These are phyloP conservation scores for Axilococcus clingmanii DNA, from an alignment of 139 green algal species.

Conservation along the genomic window DNA sequence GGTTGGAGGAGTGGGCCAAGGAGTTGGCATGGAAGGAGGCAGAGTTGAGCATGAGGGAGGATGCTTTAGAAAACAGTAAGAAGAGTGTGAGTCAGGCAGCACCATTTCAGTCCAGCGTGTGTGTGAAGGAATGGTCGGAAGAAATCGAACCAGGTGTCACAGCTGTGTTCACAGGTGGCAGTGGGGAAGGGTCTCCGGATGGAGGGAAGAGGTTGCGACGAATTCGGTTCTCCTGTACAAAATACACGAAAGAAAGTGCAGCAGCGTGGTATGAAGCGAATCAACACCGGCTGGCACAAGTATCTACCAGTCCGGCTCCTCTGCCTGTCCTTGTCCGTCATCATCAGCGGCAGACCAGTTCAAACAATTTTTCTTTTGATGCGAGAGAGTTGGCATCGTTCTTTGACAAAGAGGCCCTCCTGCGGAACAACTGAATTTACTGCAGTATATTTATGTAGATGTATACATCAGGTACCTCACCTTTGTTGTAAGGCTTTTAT, in stretches of 20 bases:
- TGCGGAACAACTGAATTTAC: too few relatives aligned
- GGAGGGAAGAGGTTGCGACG: conserved; percentile 15
- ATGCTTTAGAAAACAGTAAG: conserved; percentile 1
- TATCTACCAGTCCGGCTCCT: too few relatives aligned
- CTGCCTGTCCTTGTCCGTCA: too few relatives aligned
- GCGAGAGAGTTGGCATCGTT: too few relatives aligned
- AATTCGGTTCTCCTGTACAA: conserved; percentile 32
- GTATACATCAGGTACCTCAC: too few relatives aligned
- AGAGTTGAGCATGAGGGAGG: conserved; percentile 18
- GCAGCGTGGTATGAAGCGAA: conserved; percentile 22
- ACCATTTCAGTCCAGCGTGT: neutral
- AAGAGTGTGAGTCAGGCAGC: neutral
- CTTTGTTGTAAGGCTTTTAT: too few relatives aligned
- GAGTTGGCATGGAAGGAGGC: conserved; percentile 14
- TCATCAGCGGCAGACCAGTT: too few relatives aligned
- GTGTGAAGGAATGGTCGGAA: conserved; percentile 19
- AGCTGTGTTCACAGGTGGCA: conserved; percentile 17
- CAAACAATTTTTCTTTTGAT: too few relatives aligned
- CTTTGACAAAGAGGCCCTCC: too few relatives aligned
- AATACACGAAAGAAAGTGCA: conserved; percentile 19
- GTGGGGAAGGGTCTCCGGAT: neutral
- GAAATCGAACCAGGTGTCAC: conserved; percentile 32
- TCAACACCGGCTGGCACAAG: neutral
- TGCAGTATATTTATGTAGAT: too few relatives aligned
- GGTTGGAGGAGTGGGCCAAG: conserved; percentile 23